Base-by-base conservation (phyloP, 768 basidiomycete genomes). In the Lepiota brunneoincarnata region DNA sequence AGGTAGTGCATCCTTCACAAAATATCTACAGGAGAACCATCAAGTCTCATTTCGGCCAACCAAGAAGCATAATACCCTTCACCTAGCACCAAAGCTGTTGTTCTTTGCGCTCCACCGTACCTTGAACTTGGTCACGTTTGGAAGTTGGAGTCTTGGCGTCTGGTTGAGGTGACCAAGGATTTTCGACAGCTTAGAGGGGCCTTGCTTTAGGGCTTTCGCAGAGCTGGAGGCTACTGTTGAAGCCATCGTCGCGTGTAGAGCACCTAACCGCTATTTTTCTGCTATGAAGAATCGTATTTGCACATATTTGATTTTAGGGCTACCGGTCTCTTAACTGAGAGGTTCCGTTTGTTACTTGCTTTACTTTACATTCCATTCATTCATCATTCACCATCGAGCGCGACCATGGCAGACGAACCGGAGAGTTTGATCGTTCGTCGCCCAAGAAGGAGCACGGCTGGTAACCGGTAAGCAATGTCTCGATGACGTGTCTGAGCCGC, bases 81-180 rank as follows among this genome's bases (percentile, higher is more conserved):
- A 89, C 89, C 86, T 77, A 23, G 87, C 86, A 58, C 87, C 87
- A 64, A 84, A 87, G 65, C 90, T 86, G 67, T 87, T 84, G 62
- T 89, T 87, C 61, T 74, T 73, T 28, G 72, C 71, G 1, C 86
- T 86, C 40, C 79, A 74, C 0, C 80, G 79, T 26, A 90, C 69
- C 51, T 72, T 80, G 23, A 89, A 64, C 10, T 71, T 69, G 53
- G 78, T 80, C 34, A 88, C 71, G 9, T 71, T 73, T 4, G 64
- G 60, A 1, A 89, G 67, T 1, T 70, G 65, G 9, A 87, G 78
- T 40, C 71, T 73, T 4, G 87, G 87, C 1, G 72, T 63, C 12
- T 70, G 64, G 24, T 75, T 83, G 35, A 90, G 75, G 10, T 73
- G 64, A 2, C 70, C 68, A 11, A 89, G 67, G 56, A 87, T 66